Conservation (phyloP, 805 yeast genomes). For the Candida awuae region DNA sequence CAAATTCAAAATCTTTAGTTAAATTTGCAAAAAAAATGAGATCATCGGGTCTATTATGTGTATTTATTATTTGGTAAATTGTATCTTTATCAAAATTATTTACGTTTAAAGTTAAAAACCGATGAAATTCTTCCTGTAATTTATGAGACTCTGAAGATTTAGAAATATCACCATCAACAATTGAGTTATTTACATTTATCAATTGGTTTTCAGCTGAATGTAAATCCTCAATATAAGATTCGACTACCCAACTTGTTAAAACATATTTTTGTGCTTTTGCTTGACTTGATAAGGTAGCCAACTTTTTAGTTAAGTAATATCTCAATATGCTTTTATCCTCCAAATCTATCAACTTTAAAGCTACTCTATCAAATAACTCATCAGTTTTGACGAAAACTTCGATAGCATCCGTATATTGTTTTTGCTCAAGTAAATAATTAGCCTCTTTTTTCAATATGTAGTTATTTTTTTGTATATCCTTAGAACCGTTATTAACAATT, state of each 20-base stretch:
- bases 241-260: slow-evolving; percentile 60
- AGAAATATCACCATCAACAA: neutral
- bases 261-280: slow-evolving; percentile 40
- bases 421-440: slow-evolving; percentile 31
- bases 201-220: slow-evolving; percentile 33
- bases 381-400: slow-evolving; percentile 52
- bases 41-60: slow-evolving; percentile 58
- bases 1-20: slow-evolving; percentile 60
- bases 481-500: slow-evolving; percentile 23
- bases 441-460: slow-evolving; percentile 50
- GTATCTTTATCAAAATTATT: slow-evolving; percentile 55
- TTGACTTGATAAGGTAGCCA: slow-evolving; percentile 26
- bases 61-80: slow-evolving; percentile 59
- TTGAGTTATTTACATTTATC: neutral
- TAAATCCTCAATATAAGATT: slow-evolving; percentile 43
- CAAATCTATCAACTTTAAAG: slow-evolving; percentile 44
- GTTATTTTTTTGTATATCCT: slow-evolving; percentile 36
- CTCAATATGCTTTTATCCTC: slow-evolving; percentile 37
- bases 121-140: slow-evolving; percentile 30
- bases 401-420: slow-evolving; percentile 37
- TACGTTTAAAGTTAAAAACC: slow-evolving; percentile 44
- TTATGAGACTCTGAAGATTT: neutral
- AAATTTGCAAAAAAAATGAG: slow-evolving; percentile 60
- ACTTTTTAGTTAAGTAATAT: slow-evolving; percentile 37
- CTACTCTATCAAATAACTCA: slow-evolving; percentile 61